Evolutionary conservation across 225 moss, liverwort and hornwort genomes (phyloP).

Genomic region (Pleurozium schreberi): DNA sequence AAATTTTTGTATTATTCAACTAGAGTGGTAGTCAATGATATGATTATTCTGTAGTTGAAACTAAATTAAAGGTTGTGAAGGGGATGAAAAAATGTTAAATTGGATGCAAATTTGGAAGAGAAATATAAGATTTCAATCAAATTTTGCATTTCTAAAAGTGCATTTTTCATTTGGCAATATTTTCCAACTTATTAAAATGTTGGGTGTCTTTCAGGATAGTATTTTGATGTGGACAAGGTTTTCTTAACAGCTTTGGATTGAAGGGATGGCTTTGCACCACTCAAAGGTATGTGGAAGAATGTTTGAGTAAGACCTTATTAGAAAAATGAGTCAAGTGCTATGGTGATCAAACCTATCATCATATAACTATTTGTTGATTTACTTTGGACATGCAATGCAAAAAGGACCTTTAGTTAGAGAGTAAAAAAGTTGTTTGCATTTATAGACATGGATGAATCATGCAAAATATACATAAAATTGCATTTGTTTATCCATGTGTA

Average conservation of each 20-base stretch:
- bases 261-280: neutral
- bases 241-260: neutral
- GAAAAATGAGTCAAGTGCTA: neutral
- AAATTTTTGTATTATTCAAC: neutral
- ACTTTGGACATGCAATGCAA: neutral
- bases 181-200: neutral
- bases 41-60: neutral
- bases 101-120: too few species aligned
- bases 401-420: neutral
- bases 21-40: neutral
- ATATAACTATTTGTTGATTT: neutral
- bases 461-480: too few species aligned
- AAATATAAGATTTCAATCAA: neutral
- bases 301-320: neutral
- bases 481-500: neutral
- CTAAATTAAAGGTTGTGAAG: neutral
- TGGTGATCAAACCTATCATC: neutral
- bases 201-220: accelerated
- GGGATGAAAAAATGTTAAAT: neutral
- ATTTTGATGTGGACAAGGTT: neutral
- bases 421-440: neutral
- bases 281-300: accelerated
- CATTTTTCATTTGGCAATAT: neutral
- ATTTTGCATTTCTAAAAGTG: too few species aligned
- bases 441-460: neutral